phyloP scores from a whole-genome alignment of 495 filamentous ascomycete species.

The Hypoxylon fuscum region DNA sequence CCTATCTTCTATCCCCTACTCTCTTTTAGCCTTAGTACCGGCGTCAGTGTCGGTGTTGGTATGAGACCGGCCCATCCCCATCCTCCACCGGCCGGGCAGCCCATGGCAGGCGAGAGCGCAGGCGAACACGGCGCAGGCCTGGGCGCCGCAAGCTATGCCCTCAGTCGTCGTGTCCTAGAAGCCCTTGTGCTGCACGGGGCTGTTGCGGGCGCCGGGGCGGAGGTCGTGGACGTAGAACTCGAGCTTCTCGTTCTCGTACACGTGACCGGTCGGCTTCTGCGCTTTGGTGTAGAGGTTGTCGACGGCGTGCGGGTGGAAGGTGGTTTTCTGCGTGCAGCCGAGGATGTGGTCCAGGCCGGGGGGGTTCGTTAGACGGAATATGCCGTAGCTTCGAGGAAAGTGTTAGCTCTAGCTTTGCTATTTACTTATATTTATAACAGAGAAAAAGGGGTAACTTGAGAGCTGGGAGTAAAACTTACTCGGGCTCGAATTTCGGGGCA shows the following conservation, averaged over 20 bases:
- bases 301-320: conserved; percentile 77
- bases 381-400: conserved; percentile 71
- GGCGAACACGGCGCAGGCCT: conserved; percentile 17
- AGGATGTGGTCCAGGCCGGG: conserved; percentile 85
- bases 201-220: conserved; percentile 57
- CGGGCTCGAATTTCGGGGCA: conserved; percentile 80
- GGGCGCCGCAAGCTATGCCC: conserved; percentile 27
- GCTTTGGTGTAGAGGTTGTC: conserved; percentile 86
- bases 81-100: conserved; percentile 1
- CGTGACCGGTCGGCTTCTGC: conserved; percentile 78
- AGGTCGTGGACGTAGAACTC: conserved; percentile 84
- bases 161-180: conserved; percentile 42
- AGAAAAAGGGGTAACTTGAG: neutral
- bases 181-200: conserved; percentile 33
- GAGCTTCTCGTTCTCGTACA: conserved; percentile 77
- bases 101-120: conserved; percentile 19
- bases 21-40: conserved; percentile 4
- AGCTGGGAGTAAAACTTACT: conserved; percentile 59
- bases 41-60: neutral
- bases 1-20: neutral
- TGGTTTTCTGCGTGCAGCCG: conserved; percentile 73
- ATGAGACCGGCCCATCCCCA: no score
- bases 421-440: conserved; percentile 4
- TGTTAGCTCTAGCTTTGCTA: conserved; percentile 21
- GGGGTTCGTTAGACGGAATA: conserved; percentile 92